phyloP scores from a whole-genome alignment of 2,329 filamentous ascomycete genomes.

The Colletotrichum brevisporum region DNA sequence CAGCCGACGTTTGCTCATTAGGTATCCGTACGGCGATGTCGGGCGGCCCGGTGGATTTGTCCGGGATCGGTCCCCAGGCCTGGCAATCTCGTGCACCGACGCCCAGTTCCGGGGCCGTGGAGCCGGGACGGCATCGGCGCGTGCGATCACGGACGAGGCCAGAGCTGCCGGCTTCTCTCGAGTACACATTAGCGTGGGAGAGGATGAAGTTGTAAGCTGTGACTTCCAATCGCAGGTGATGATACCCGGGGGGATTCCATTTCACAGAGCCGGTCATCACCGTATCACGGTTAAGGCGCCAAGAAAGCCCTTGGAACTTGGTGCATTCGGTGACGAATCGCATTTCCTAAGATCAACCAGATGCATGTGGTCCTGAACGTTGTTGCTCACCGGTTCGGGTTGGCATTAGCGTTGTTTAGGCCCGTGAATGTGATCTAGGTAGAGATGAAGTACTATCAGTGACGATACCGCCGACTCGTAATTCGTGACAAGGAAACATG shows the following conservation, averaged over 20 bases:
- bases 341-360: conserved; percentile 21
- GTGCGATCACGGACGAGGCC: conserved; percentile 51
- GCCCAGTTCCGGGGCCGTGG: conserved; percentile 52
- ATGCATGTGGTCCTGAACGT: conserved; percentile 2
- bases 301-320: not conserved
- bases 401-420: conserved; percentile 10
- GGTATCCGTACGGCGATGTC: not conserved
- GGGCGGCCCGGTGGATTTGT: conserved; percentile 9
- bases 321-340: conserved; percentile 12
- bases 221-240: too few species aligned
- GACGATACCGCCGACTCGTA: not conserved
- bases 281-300: conserved; percentile 4
- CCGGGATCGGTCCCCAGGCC: conserved; percentile 45
- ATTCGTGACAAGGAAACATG: not conserved
- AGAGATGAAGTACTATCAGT: not conserved
- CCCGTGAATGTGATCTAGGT: not conserved
- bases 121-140: conserved; percentile 52
- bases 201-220: too few species aligned
- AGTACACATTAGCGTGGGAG: conserved; percentile 50
- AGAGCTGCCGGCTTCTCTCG: conserved; percentile 54
- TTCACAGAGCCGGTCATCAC: too few species aligned
- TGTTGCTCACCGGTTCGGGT: conserved; percentile 11
- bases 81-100: conserved; percentile 57
- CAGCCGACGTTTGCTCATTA: not conserved
- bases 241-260: too few species aligned